These are phyloP conservation scores for Alisma plantagoaquatica DNA, from an alignment of 106 monocot genomes.

Conservation along the genomic window DNA sequence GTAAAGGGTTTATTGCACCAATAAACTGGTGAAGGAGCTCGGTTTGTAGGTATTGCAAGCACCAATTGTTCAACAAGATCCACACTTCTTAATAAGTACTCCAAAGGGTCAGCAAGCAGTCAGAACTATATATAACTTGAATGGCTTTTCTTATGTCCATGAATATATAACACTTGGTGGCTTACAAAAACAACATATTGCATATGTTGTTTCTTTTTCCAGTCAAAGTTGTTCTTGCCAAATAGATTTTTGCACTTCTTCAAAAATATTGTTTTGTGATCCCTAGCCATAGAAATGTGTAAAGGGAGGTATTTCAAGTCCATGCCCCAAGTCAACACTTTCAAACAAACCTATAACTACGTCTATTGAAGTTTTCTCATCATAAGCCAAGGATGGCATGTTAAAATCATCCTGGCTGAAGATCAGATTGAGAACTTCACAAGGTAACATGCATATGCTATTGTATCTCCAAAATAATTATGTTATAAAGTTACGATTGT, in stretches of 20 bases:
- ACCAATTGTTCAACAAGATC: conserved; percentile 71
- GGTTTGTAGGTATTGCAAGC: conserved; percentile 92
- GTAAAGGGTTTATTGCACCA: conserved; percentile 71
- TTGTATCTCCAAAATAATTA: no score
- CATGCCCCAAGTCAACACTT: conserved; percentile 2
- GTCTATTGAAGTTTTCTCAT: conserved; percentile 41
- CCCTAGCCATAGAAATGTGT: conserved; percentile 17
- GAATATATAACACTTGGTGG: conserved; percentile 61
- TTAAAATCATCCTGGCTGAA: conserved; percentile 67
- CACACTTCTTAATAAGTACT: conserved; percentile 60
- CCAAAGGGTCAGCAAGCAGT: conserved; percentile 59
- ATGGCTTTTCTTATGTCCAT: conserved; percentile 58
- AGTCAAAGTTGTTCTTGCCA: conserved; percentile 61
- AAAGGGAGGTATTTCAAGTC: conserved; percentile 4
- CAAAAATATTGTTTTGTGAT: conserved; percentile 54
- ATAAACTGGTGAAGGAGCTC: conserved; percentile 63
- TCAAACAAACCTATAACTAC: conserved; percentile 9
- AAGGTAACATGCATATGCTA: no score
- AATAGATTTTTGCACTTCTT: conserved; percentile 73
- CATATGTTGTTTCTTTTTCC: conserved; percentile 55
- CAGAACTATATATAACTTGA: conserved; percentile 70
- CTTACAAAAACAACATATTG: conserved; percentile 68
- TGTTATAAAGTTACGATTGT: no score
- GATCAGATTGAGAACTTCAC: conserved; percentile 54
- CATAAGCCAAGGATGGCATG: conserved; percentile 81